Evolutionary conservation across 2,329 filamentous ascomycete species (phyloP), one percentile per base, ranked within the genome.

Genomic region (Immersiporthe knoxdaviesiana): DNA sequence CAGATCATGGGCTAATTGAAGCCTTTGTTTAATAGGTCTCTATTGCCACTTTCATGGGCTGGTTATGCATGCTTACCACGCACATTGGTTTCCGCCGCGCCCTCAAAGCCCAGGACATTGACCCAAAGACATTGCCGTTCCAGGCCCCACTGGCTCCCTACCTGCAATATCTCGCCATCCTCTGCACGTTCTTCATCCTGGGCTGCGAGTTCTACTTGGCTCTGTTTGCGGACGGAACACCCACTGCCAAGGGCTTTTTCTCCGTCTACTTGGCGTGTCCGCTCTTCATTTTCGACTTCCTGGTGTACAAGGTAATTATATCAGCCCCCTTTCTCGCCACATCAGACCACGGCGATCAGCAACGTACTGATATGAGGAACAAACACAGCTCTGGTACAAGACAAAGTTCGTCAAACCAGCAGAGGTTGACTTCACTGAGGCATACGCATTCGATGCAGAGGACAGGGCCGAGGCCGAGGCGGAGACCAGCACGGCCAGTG

Each of bases 401-500:
- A 69, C 65, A 6, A 68, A 62, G 67, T 37, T 59, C 11, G 63
- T 61, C 44, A 70, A 65, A 39, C 61, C 66, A 16, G 56, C 41
- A 27, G 77, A 39, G 72, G 79, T 70, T 83, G 79, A 79, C 39
- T 52, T 71, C 50, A 58, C 32, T n/a, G 66, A 68, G 77, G 78
- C 30, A 76, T 50, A 70, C 6, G 72, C 73, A 27, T n/a, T 68
- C 16, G 65, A 71, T 32, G 73, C 75, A 63, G 72, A 72, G 27
- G 66, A 72, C 30, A 37, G 44, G 16, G 56, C 56, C 2, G 21
- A 63, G 66, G 73, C 76, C 8, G 66, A 68, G 39, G 54, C 52
- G 10, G 66, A 68, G 30, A 39, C 52, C 85, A 70, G 84, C 86
- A 77, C 78, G 84, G 63, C 85, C 86, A 0, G 70, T 88, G 12